Conservation (phyloP, 1,139 yeast species). For the Nakaseomyces kungkrabaensis region DNA sequence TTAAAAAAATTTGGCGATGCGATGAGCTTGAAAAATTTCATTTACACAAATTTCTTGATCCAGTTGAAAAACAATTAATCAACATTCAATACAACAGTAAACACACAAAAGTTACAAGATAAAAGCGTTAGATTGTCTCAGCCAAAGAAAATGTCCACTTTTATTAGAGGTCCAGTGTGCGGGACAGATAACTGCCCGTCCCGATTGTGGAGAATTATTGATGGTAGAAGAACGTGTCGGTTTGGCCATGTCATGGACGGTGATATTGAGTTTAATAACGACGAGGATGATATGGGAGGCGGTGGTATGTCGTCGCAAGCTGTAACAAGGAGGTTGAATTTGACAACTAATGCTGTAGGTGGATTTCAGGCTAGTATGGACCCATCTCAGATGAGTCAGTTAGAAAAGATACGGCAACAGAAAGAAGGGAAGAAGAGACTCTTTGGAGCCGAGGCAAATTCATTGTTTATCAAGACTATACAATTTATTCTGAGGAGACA, state of each 20-base stretch:
- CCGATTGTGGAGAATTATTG: constrained; percentile 54
- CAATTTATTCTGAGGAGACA: constrained; percentile 50
- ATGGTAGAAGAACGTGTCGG: constrained; percentile 77
- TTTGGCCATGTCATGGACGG: constrained; percentile 85
- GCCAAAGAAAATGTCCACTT: constrained; percentile 19
- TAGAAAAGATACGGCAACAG: constrained; percentile 13
- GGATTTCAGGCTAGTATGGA: constrained; percentile 24
- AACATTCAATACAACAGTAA: too few species aligned
- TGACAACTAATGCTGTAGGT: constrained; percentile 31
- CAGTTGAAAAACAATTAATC: neutral
- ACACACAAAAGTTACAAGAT: neutral
- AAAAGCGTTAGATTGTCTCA: too few species aligned
- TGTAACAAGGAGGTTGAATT: constrained; percentile 47
- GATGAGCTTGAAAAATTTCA: neutral
- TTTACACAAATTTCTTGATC: too few species aligned
- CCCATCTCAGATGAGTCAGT: constrained; percentile 13
- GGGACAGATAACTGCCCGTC: constrained; percentile 88
- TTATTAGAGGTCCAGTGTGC: constrained; percentile 64
- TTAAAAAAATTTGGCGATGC: neutral
- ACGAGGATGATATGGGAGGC: constrained; percentile 45
- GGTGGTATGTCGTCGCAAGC: constrained; percentile 25
- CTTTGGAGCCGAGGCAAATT: constrained; percentile 46
- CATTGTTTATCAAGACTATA: constrained; percentile 39
- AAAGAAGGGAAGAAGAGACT: constrained; percentile 26
- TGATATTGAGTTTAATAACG: constrained; percentile 68